Base-by-base conservation (phyloP, 208 protist species). In the Tetramitus jugosus region DNA sequence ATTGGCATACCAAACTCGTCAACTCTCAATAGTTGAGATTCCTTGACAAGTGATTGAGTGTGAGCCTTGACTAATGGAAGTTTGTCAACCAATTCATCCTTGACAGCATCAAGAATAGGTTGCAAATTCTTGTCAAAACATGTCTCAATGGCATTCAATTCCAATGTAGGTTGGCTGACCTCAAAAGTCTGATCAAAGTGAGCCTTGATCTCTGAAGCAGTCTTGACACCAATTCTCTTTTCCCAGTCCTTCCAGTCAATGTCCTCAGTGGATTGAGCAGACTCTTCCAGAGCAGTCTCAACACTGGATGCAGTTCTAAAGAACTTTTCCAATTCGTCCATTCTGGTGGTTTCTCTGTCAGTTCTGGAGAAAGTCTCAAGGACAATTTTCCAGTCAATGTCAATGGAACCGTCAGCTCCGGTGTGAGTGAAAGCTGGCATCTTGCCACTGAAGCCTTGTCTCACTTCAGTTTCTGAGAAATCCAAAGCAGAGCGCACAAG, bases 211-310 rank as follows among this genome's bases (percentile, higher is more conserved):
- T 65, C 40, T 65, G 35, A 33, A 40, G 23, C 31, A 39, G 60
- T 65, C 4, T 8, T 17, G 26, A 33, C 2, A 40, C 60, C 60
- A 3, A 65, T 20, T 40, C 31, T 65, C 31, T 40, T 65, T 65
- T 65, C 60, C 60, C 60, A 65, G 23, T 65, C 60, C 14, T n/a
- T 33, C 60, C 60, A 65, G 40, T 65, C 60, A 65, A 65, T 65
- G 20, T n/a, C 60, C 40, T 65, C 33, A 26, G 35, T 33, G 1
- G 1, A 40, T 3, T 35, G 2, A 1, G n/a, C 31, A 26, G 35
- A n/a, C 40, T 65, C 60, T 40, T 33, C 60, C 31, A 65, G 40
- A 40, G 35, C 60, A 10, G 40, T n/a, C 31, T 65, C 40, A n/a
- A 65, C 35, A 40, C 40, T n/a, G 13, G 35, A 40, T 33, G 40